Conservation (phyloP, 75 land plant genomes). For the Pseudotsuga menziesii region DNA sequence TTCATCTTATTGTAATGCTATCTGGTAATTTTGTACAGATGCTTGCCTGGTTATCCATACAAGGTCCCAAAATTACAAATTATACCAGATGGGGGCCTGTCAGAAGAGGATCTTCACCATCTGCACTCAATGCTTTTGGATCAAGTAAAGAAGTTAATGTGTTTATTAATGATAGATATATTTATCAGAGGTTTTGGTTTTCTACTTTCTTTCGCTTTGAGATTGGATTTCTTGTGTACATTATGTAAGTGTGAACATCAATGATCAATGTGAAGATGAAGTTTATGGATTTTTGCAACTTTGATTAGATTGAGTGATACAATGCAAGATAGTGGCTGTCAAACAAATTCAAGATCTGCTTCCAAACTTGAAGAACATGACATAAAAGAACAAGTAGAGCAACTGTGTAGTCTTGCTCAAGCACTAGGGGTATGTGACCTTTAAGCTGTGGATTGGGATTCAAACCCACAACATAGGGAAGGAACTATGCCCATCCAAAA, state of each 20-base stretch:
- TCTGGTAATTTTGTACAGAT: constrained; percentile 39
- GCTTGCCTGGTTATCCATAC: constrained; percentile 82
- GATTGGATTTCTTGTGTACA: not conserved
- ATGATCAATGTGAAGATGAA: too few relatives aligned
- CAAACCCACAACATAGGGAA: not conserved
- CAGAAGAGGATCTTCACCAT: constrained; percentile 48
- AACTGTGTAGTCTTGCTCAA: not conserved
- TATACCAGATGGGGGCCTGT: constrained; percentile 55
- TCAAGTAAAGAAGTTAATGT: constrained; percentile 38
- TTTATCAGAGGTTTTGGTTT: not conserved
- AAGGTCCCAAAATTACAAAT: constrained; percentile 83
- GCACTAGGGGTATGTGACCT: not conserved
- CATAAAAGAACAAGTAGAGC: not conserved
- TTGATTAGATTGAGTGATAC: too few relatives aligned
- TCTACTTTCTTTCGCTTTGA: not conserved
- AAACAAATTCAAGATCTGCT: not conserved
- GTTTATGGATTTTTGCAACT: not conserved
- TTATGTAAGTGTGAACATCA: not conserved
- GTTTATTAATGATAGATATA: not conserved
- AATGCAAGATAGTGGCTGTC: too few relatives aligned
- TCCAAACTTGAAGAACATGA: not conserved
- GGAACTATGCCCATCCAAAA: not conserved
- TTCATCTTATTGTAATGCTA: not conserved
- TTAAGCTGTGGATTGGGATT: not conserved
- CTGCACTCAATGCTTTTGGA: constrained; percentile 75